Evolutionary conservation across 495 filamentous ascomycete species (phyloP), one percentile per base, ranked within the genome.

Genomic region (Penicillium daleae): DNA sequence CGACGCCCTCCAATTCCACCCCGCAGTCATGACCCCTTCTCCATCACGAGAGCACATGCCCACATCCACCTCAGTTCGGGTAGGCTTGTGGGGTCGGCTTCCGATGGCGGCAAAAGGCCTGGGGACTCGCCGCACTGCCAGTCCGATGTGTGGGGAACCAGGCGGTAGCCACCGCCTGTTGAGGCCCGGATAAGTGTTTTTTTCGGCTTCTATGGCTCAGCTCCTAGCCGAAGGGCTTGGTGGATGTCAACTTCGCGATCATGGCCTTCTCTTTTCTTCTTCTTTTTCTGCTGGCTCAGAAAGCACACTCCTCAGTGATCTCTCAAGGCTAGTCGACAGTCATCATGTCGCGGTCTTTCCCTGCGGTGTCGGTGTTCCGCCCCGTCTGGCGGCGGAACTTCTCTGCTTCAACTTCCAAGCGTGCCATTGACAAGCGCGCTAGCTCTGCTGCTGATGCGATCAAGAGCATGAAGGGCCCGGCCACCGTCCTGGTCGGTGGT

Each of bases 371-470:
- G 56, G 69, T 72, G 61, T 69, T 77, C 70, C 74, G 72, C 50
- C 74, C 74, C 59, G 54, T 77, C 32, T 76, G 76, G 76, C 74
- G 75, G 66, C 86, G 76, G 69, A 85, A 76, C 56, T 92, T 92
- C 77, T 84, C 89, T 33, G 87, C 81, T 48, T 89, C 88, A 3
- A 74, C 84, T 40, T 79, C 84, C 39, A 80, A 83, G 40, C 63
- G 80, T 64, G 88, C 89, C 63, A 92, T 93, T 68, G 90, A 93
- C 80, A 93, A 93, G 78, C 80, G 92, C 56, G 84, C 87, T 65
- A 84, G 84, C 51, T 92, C 89, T 15, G 90, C 90, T 24, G 73
- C 83, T 17, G 85, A 87, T 63, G 90, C 90, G 17, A 80, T 93
- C 66, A 82, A 86, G 70, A 86, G 92, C 71, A 87, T 94, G 82